These are phyloP conservation scores for Naganishia sp. DNA, from an alignment of 1,284 basidiomycete species.

Conservation along the genomic window DNA sequence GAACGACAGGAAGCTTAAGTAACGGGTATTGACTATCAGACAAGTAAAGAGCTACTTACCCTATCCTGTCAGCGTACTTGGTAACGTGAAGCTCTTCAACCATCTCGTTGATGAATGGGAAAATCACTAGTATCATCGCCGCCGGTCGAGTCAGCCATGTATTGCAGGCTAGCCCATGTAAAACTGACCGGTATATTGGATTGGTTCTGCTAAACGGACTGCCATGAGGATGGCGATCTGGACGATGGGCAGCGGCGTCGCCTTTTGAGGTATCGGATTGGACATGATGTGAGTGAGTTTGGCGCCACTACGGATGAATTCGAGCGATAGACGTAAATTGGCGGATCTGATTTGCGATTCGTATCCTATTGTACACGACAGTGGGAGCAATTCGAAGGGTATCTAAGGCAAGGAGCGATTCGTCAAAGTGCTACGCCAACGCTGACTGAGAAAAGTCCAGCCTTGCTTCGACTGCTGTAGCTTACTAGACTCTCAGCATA, in stretches of 20 bases:
- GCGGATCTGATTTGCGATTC: no score
- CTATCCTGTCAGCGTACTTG: conserved; percentile 50
- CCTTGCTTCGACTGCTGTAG: no score
- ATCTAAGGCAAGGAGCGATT: no score
- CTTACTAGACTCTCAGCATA: no score
- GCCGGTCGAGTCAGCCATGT: not conserved
- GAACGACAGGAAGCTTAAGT: not conserved
- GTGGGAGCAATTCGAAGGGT: no score
- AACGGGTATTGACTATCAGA: not conserved
- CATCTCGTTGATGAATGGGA: conserved; percentile 58
- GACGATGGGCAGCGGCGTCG: conserved; percentile 37
- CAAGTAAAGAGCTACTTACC: conserved; percentile 26
- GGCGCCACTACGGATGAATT: no score
- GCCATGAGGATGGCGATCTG: conserved; percentile 47
- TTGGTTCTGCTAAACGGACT: conserved; percentile 47
- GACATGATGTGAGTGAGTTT: not conserved
- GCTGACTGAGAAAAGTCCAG: no score
- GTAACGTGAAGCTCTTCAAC: conserved; percentile 53
- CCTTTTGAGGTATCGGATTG: not conserved
- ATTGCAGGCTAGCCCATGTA: not conserved
- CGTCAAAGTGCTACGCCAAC: no score
- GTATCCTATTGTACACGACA: no score
- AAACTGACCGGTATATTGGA: conserved; percentile 44
- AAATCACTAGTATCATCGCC: conserved; percentile 47
- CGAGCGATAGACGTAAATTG: no score